A percentile compares a stretch with the other conserved stretches of the same genome.
phyloP scores from a whole-genome alignment of 192 early-diverging fungal genomes.

The Geranomyces michiganensis region DNA sequence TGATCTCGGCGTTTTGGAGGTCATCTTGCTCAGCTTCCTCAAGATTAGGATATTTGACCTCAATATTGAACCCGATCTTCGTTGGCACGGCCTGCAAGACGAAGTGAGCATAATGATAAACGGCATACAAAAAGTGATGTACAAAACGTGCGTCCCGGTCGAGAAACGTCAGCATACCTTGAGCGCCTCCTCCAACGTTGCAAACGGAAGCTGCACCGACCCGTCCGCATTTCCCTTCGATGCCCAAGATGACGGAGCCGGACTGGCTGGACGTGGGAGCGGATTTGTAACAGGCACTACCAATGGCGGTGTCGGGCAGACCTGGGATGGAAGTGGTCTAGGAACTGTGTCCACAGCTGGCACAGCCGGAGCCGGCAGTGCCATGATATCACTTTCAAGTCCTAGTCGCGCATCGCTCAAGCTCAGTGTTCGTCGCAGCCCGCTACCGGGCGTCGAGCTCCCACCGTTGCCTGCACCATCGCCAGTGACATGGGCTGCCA shows the following conservation, averaged over 20 bases:
- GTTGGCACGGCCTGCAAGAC: conserved; percentile 64
- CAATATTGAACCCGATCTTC: conserved; percentile 87
- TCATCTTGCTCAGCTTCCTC: conserved; percentile 83
- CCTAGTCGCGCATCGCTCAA: conserved; percentile 25
- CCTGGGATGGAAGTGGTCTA: background rate
- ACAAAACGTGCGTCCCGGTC: background rate
- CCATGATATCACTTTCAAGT: background rate
- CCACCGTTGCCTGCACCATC: background rate
- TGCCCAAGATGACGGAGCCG: conserved; percentile 41
- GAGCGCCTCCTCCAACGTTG: conserved; percentile 76
- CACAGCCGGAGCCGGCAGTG: background rate
- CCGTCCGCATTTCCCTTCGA: conserved; percentile 75
- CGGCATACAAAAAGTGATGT: background rate
- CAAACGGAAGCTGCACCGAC: conserved; percentile 85
- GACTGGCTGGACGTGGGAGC: background rate
- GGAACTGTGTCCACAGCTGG: background rate
- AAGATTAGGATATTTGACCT: conserved; percentile 94
- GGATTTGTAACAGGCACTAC: background rate
- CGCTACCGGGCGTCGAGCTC: background rate
- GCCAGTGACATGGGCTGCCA: background rate
- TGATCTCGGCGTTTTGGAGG: conserved; percentile 76
- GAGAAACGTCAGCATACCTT: conserved; percentile 22
- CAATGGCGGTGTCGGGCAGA: background rate
- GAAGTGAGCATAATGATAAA: background rate
- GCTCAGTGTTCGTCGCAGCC: conserved; percentile 31